Conservation (phyloP, 495 filamentous ascomycete genomes). For the Tuber magnatum region DNA sequence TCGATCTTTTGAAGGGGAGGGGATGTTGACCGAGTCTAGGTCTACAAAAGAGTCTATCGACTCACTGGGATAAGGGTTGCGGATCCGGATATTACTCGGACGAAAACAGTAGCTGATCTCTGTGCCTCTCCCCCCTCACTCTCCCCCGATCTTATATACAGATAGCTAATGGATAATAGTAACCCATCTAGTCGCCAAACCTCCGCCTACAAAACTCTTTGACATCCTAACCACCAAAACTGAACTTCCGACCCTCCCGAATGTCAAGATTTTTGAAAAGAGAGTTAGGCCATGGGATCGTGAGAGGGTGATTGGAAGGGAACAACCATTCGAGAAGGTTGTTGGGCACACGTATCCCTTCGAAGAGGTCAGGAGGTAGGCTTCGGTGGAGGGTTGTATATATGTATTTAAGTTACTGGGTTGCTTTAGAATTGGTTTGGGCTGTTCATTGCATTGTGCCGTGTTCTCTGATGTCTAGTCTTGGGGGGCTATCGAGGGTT, state of each 20-base stretch:
- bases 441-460: neutral
- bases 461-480: neutral
- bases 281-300: conserved; percentile 60
- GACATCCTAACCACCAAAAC: conserved; percentile 42
- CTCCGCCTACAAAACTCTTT: conserved; percentile 54
- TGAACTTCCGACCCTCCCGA: conserved; percentile 52
- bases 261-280: conserved; percentile 58
- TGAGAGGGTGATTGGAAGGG: conserved; percentile 70
- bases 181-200: conserved; percentile 49
- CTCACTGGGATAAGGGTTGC: conserved; percentile 66
- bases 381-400: neutral
- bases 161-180: conserved; percentile 30
- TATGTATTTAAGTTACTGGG: neutral
- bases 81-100: conserved; percentile 55
- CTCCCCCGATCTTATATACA: neutral
- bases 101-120: conserved; percentile 52
- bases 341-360: conserved; percentile 49
- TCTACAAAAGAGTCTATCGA: conserved; percentile 55
- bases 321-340: conserved; percentile 74
- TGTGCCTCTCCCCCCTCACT: conserved; percentile 8
- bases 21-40: conserved; percentile 17
- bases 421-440: neutral
- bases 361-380: conserved; percentile 11
- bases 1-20: neutral
- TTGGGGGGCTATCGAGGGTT: neutral